Base-by-base conservation (phyloP, 495 filamentous ascomycete genomes). In the Hypoxylon rickii region DNA sequence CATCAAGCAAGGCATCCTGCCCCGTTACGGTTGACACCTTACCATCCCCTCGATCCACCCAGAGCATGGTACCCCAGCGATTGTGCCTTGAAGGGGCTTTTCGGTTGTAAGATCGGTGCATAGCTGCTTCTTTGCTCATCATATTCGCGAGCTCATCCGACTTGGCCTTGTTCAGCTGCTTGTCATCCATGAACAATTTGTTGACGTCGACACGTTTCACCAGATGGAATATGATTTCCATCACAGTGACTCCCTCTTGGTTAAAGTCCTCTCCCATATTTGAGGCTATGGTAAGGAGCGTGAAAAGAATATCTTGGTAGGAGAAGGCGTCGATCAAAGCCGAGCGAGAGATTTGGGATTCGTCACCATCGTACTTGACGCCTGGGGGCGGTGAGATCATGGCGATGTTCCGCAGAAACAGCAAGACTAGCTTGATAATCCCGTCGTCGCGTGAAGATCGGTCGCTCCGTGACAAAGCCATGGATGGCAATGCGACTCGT, bases 31-130 rank as follows among this genome's bases (percentile, higher is more conserved):
- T 93, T 4, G 89, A 86, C 39, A 93, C 77, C 60, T 88, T 89
- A 5, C 83, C 81, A 65, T 94, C 89, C 47, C 89, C 88, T 43
- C 90, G 79, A 73, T 97, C 90, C 33, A 99, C 85, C 94, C 95
- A 97, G 15, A 96, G 86, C 87, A 97, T 96, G 11, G 92, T 96
- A 1, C 95, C 95, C 66, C 97, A 99, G 44, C 95, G 81, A 57
- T 92, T 95, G 69, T 99, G 95, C 29, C 95, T 76, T 5, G 92
- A 92, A 1, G 92, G 90, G 4, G 89, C 89, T 60, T 87, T 86
- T 58, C 85, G 87, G 29, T 85, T 83, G 64, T 96, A 89, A 42
- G 86, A 81, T 54, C 86, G 81, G 38, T 88, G 82, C 82, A 96
- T 87, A 6, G 84, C 84, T 2, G 84, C 83, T 68, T 99, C 95